Evolutionary conservation across 176 grass and related monocot species (phyloP).

Genomic region (Juncus inflexus): DNA sequence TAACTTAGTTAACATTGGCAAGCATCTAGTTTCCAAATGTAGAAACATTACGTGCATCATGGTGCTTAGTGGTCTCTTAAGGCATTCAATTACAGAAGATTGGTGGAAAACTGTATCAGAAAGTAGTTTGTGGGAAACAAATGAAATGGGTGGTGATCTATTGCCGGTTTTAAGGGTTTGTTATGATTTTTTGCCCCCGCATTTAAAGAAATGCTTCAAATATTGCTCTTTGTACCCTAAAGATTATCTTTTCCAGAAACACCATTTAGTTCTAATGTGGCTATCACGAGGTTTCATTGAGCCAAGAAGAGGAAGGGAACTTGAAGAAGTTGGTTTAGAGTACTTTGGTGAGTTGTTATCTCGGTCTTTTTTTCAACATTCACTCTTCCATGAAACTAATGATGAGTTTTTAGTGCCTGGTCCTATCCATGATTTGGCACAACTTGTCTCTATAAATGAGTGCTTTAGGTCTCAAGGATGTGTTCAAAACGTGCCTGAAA

Average conservation of each 20-base stretch:
- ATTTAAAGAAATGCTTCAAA: constrained; percentile 17
- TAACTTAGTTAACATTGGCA: background rate
- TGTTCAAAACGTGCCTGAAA: background rate
- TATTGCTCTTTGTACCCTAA: constrained; percentile 40
- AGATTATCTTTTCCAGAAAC: constrained; percentile 28
- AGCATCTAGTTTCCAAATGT: background rate
- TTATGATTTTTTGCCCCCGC: constrained; percentile 9
- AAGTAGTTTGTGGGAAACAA: constrained; percentile 14
- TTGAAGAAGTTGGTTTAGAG: no score
- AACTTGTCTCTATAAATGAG: constrained; percentile 12
- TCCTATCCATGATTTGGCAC: constrained; percentile 15
- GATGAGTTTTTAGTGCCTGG: constrained; percentile 27
- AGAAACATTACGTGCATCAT: constrained; percentile 18
- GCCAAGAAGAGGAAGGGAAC: background rate
- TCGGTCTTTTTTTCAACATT: constrained; percentile 26
- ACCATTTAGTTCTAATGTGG: constrained; percentile 17
- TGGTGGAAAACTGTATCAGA: background rate
- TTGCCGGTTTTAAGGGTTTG: background rate
- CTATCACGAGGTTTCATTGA: background rate
- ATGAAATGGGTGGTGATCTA: constrained; percentile 12
- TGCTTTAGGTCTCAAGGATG: constrained; percentile 12
- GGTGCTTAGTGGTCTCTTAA: constrained; percentile 18
- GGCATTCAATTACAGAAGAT: background rate
- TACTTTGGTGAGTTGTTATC: constrained; percentile 19
- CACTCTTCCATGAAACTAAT: background rate